These are phyloP conservation scores for Mycena chlorophos DNA, from an alignment of 768 basidiomycete genomes.

Conservation along the genomic window DNA sequence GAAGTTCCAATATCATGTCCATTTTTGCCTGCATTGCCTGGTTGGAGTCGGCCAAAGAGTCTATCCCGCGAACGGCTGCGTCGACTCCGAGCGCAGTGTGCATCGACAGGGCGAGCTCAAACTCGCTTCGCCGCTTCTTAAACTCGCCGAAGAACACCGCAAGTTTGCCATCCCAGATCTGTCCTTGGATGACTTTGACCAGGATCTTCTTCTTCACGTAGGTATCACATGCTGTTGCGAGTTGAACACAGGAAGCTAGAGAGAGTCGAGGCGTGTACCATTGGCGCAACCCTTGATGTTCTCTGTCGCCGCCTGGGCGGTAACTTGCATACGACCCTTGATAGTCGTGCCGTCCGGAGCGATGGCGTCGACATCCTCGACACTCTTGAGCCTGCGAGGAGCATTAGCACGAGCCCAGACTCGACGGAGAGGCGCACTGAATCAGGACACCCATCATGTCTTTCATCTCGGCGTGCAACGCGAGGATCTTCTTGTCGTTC, in stretches of 20 bases:
- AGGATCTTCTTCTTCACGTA: constrained; percentile 35
- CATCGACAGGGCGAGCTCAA: constrained; percentile 31
- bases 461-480: constrained; percentile 38
- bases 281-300: constrained; percentile 37
- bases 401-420: no score
- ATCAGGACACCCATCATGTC: constrained; percentile 39
- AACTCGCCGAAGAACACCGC: constrained; percentile 19
- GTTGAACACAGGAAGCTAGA: no score
- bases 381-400: constrained; percentile 23
- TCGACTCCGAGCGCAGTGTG: constrained; percentile 28
- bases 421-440: constrained; percentile 27
- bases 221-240: constrained; percentile 29
- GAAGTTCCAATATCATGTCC: constrained; percentile 27
- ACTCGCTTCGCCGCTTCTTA: constrained; percentile 26
- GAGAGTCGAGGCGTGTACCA: no score
- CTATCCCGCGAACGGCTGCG: constrained; percentile 13
- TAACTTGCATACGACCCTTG: constrained; percentile 30
- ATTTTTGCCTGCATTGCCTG: constrained; percentile 19
- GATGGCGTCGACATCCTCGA: constrained; percentile 18
- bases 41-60: constrained; percentile 12
- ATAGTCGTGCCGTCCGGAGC: constrained; percentile 28
- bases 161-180: constrained; percentile 31
- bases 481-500: constrained; percentile 39
- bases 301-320: constrained; percentile 22
- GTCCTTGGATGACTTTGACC: constrained; percentile 33